Evolutionary conservation across 345 rosid species (phyloP).

Genomic region (Rhizophora mangle): DNA sequence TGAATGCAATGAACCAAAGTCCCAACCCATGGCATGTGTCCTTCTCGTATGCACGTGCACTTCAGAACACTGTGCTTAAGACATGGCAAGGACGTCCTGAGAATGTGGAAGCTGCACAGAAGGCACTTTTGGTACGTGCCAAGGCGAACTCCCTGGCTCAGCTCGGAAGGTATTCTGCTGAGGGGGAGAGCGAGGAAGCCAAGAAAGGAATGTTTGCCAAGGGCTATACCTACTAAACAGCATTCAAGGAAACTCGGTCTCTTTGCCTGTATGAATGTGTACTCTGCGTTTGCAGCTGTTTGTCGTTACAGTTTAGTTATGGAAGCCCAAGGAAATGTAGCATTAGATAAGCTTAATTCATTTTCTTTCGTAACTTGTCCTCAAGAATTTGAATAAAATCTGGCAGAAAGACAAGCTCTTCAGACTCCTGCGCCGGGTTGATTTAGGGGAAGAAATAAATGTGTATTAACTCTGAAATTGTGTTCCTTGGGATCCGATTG

Average conservation of each 20-base stretch:
- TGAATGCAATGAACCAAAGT: slow-evolving; percentile 93
- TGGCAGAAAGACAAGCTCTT: background rate
- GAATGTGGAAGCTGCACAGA: slow-evolving; percentile 74
- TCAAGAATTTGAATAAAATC: slow-evolving; percentile 13
- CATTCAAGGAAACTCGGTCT: background rate
- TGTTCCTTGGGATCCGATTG: background rate
- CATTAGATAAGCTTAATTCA: slow-evolving; percentile 1
- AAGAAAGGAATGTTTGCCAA: slow-evolving; percentile 96
- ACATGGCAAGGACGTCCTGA: slow-evolving; percentile 94
- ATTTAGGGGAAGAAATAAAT: background rate
- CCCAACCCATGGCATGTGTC: slow-evolving; percentile 99
- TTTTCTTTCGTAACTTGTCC: background rate
- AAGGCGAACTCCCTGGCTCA: slow-evolving; percentile 96
- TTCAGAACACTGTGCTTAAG: slow-evolving; percentile 89
- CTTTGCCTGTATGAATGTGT: background rate
- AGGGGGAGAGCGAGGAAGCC: slow-evolving; percentile 85
- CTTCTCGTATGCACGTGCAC: slow-evolving; percentile 95
- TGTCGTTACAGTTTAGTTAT: slow-evolving; percentile 2
- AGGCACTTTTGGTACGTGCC: slow-evolving; percentile 84
- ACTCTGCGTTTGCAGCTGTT: background rate
- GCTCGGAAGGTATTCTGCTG: slow-evolving; percentile 82
- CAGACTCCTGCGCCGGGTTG: background rate
- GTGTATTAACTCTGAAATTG: background rate
- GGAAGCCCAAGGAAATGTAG: slow-evolving; percentile 15
- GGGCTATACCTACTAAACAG: slow-evolving; percentile 82